Percentiles rank a stretch among this genome's conserved stretches.
Conservation (phyloP, 2,329 filamentous ascomycete genomes). For the Talaromyces piceae region DNA sequence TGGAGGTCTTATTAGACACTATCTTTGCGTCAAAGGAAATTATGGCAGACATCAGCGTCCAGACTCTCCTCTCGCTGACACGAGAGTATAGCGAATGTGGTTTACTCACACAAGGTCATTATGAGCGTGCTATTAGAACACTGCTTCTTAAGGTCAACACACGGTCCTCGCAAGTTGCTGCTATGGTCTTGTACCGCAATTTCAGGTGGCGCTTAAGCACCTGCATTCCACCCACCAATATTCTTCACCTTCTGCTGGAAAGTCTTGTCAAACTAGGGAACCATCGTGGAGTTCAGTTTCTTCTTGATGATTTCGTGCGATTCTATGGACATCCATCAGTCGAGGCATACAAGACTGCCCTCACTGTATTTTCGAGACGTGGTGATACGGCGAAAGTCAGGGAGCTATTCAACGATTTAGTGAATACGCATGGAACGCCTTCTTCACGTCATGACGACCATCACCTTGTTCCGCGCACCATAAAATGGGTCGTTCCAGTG, state of each 20-base stretch:
- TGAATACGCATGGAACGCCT: slow-evolving; percentile 29
- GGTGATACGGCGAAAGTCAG: slow-evolving; percentile 41
- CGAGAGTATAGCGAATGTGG: slow-evolving; percentile 18
- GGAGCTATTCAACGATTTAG: slow-evolving; percentile 37
- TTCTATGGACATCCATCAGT: slow-evolving; percentile 26
- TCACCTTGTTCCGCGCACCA: slow-evolving; percentile 15
- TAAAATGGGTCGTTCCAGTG: slow-evolving; percentile 44
- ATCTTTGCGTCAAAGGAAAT: slow-evolving; percentile 20
- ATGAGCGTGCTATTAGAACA: slow-evolving; percentile 22
- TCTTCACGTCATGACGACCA: not conserved
- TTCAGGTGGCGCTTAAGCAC: slow-evolving; percentile 27
- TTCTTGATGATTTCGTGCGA: slow-evolving; percentile 34
- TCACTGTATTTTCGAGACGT: slow-evolving; percentile 38
- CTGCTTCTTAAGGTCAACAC: slow-evolving; percentile 21
- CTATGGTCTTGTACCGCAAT: slow-evolving; percentile 35
- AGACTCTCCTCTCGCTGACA: slow-evolving; percentile 25
- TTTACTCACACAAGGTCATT: slow-evolving; percentile 20
- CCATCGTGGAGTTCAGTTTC: slow-evolving; percentile 29
- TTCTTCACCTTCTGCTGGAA: slow-evolving; percentile 21
- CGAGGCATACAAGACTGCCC: slow-evolving; percentile 27
- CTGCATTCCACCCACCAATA: slow-evolving; percentile 14
- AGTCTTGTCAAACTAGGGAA: slow-evolving; percentile 23
- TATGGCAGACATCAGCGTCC: slow-evolving; percentile 21
- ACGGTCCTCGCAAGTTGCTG: slow-evolving; percentile 21
- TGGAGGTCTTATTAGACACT: slow-evolving; percentile 19